Evolutionary conservation across 352 stramenopile genomes (phyloP).

Genomic region (Sclerospora graminicola): DNA sequence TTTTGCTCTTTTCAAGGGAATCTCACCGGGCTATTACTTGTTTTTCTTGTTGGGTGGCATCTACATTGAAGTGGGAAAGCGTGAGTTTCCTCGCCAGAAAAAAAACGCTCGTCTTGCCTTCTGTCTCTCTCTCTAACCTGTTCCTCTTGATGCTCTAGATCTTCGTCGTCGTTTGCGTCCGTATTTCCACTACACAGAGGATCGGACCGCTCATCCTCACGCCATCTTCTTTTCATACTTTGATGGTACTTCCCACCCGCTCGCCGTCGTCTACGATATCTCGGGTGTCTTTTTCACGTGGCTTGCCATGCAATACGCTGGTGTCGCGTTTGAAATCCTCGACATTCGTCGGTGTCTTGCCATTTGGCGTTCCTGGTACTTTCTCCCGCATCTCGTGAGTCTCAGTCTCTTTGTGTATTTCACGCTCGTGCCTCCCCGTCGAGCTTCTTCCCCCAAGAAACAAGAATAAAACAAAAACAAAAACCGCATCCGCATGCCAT

Average conservation of each 20-base stretch:
- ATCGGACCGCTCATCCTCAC: constrained; percentile 65
- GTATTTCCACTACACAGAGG: constrained; percentile 83
- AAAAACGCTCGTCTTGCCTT: too few relatives aligned
- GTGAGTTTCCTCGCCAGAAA: constrained; percentile 33
- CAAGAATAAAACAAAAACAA: too few relatives aligned
- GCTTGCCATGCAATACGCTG: constrained; percentile 82
- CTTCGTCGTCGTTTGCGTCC: constrained; percentile 59
- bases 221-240: constrained; percentile 78
- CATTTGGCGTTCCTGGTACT: constrained; percentile 80
- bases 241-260: constrained; percentile 52
- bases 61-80: constrained; percentile 83
- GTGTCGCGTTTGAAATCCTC: constrained; percentile 76
- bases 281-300: constrained; percentile 64
- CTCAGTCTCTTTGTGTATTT: constrained; percentile 55
- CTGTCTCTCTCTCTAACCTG: not conserved
- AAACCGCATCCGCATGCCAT: too few relatives aligned
- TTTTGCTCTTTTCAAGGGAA: constrained; percentile 29
- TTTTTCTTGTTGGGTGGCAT: constrained; percentile 81
- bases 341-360: constrained; percentile 60
- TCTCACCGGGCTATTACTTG: constrained; percentile 81
- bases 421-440: constrained; percentile 37
- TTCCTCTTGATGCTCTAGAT: constrained; percentile 19
- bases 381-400: constrained; percentile 56
- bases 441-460: constrained; percentile 30
- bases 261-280: constrained; percentile 76